Percentiles rank a stretch among this genome's conserved stretches.
phyloP scores from a whole-genome alignment of 2,329 filamentous ascomycete species.

The Penicillium aurantiogriseum region DNA sequence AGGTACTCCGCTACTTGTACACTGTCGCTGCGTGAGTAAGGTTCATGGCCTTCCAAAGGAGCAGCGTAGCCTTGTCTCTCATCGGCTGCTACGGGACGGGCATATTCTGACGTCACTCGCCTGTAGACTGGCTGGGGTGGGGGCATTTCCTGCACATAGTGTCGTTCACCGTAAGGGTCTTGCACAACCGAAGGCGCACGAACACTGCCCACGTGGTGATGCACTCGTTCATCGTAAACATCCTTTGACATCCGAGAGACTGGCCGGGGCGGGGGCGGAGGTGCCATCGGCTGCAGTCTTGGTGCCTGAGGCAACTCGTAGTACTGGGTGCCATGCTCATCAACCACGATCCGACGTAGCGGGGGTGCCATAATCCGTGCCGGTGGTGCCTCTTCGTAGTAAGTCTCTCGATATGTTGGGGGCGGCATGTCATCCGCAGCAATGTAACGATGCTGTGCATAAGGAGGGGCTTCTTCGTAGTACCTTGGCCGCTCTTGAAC shows the following conservation, averaged over 20 bases:
- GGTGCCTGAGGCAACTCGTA: constrained; percentile 53
- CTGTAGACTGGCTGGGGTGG: constrained; percentile 43
- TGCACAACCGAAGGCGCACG: constrained; percentile 46
- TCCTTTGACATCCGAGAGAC: constrained; percentile 34
- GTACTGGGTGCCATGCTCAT: constrained; percentile 81
- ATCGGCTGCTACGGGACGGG: constrained; percentile 27
- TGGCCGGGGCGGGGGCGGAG: constrained; percentile 35
- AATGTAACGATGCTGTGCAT: constrained; percentile 35
- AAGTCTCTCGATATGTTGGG: constrained; percentile 41
- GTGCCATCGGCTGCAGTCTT: constrained; percentile 34
- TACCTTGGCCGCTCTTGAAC: constrained; percentile 38
- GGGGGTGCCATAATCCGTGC: constrained; percentile 53
- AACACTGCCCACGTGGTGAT: constrained; percentile 34
- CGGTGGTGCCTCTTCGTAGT: constrained; percentile 45
- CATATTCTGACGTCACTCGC: constrained; percentile 38
- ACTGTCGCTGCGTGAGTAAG: constrained; percentile 39
- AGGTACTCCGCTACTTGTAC: constrained; percentile 45
- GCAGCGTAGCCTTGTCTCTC: constrained; percentile 36
- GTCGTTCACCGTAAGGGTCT: constrained; percentile 40
- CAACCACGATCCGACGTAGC: constrained; percentile 69
- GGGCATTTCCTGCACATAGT: constrained; percentile 47
- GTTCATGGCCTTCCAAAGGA: constrained; percentile 35
- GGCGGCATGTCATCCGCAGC: constrained; percentile 39
- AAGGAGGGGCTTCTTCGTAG: constrained; percentile 39
- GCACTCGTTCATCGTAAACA: constrained; percentile 34